Percentiles rank a stretch among this genome's conserved stretches.
These are phyloP conservation scores for Globisporangium carolinianum DNA, from an alignment of 352 stramenopile genomes.

Conservation along the genomic window DNA sequence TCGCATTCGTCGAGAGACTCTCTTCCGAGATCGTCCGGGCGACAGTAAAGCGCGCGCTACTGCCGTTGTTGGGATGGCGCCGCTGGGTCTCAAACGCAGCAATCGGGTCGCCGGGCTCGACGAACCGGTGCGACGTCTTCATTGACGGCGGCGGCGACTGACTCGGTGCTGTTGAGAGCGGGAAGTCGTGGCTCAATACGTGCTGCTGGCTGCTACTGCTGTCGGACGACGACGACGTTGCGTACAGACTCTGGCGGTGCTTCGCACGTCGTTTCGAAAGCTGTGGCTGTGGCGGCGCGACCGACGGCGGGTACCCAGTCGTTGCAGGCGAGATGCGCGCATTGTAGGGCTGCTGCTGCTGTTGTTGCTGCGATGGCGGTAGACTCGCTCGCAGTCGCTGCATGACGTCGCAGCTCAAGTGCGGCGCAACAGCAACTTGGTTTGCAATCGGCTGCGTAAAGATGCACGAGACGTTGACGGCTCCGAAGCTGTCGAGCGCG, in stretches of 20 bases:
- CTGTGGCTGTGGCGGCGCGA: not conserved
- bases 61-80: not conserved
- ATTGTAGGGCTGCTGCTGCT: not conserved
- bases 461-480: conserved; percentile 56
- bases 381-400: conserved; percentile 29
- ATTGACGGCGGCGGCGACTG: not conserved
- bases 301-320: not conserved
- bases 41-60: conserved; percentile 8
- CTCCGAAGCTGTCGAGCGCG: conserved; percentile 17
- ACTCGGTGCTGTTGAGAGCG: not conserved
- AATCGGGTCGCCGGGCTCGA: too few relatives aligned
- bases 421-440: conserved; percentile 16
- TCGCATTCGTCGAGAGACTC: conserved; percentile 12
- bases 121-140: too few relatives aligned
- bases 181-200: not conserved
- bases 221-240: too few relatives aligned
- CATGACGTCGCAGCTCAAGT: conserved; percentile 50
- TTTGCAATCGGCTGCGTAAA: conserved; percentile 26
- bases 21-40: conserved; percentile 14
- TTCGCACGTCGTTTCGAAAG: too few relatives aligned
- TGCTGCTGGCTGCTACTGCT: conserved; percentile 6
- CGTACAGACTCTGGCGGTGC: too few relatives aligned
- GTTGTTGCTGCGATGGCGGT: not conserved
- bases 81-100: not conserved
- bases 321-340: not conserved